A percentile compares a stretch with the other conserved stretches of the same genome.
Evolutionary conservation across 192 early-diverging fungal genomes (phyloP).

Genomic region (Diversispora epigaea): DNA sequence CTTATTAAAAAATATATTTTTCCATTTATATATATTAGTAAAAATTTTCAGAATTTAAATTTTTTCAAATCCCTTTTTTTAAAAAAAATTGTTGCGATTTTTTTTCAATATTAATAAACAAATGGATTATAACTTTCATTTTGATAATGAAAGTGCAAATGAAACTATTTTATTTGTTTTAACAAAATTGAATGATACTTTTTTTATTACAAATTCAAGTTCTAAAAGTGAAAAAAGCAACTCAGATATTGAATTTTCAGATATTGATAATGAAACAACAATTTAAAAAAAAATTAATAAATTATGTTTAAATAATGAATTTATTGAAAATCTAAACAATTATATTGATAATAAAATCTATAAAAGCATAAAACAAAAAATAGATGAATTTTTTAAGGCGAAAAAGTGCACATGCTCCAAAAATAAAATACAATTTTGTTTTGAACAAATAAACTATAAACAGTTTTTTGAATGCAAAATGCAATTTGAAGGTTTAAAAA

Average conservation of each 20-base stretch:
- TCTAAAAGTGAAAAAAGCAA: not conserved
- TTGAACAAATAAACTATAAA: not conserved
- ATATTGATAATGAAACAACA: not conserved
- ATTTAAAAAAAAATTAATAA: not conserved
- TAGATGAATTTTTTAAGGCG: not conserved
- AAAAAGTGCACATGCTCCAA: not conserved
- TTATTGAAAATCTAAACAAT: not conserved
- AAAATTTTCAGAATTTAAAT: not conserved
- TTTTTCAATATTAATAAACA: not conserved
- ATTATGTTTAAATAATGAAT: no score
- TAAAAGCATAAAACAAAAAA: not conserved
- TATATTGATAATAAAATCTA: slow-evolving; percentile 1
- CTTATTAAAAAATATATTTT: not conserved
- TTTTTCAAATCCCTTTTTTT: not conserved
- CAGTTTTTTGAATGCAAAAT: not conserved
- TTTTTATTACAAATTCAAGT: not conserved
- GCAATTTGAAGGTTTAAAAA: not conserved
- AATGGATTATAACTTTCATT: not conserved
- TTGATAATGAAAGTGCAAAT: not conserved
- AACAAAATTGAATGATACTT: not conserved
- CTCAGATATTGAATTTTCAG: not conserved
- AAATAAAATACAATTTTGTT: not conserved
- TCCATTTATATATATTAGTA: not conserved
- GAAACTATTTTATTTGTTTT: slow-evolving; percentile 1
- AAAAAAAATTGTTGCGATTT: not conserved